phyloP scores from a whole-genome alignment of 2,329 filamentous ascomycete species.

The Aureobasidium sp. region DNA sequence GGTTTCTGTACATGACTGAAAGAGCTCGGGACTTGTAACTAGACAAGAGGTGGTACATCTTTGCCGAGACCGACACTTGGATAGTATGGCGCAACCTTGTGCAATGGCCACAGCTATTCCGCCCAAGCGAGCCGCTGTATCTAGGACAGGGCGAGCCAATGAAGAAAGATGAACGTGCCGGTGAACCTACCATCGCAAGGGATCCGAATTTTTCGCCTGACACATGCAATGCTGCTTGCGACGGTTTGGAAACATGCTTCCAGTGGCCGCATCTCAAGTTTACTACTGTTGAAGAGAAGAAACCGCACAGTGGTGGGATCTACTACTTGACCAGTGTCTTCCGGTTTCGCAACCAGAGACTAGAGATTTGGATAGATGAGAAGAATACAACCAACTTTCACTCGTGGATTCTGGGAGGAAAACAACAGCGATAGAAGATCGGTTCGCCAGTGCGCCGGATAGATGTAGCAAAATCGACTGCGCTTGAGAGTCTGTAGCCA shows the following conservation, averaged over 20 bases:
- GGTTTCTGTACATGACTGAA: slow-evolving; percentile 45
- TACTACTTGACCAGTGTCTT: slow-evolving; percentile 19
- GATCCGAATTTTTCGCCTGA: slow-evolving; percentile 14
- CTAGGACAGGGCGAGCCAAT: slow-evolving; percentile 26
- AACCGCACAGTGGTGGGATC: slow-evolving; percentile 3
- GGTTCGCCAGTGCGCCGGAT: neutral
- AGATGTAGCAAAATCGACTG: neutral
- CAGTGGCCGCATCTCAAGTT: slow-evolving; percentile 19
- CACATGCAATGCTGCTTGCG: slow-evolving; percentile 12
- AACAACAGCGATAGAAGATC: neutral
- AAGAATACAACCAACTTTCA: neutral
- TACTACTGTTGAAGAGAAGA: neutral
- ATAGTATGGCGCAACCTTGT: slow-evolving; percentile 33
- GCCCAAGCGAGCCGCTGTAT: slow-evolving; percentile 35
- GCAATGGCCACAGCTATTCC: slow-evolving; percentile 38
- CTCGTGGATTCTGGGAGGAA: neutral
- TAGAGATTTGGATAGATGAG: slow-evolving; percentile 17
- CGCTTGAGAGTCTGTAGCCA: neutral
- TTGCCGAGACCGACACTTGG: slow-evolving; percentile 44
- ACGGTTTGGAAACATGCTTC: slow-evolving; percentile 10
- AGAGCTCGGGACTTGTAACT: slow-evolving; percentile 38
- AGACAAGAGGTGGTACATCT: slow-evolving; percentile 41
- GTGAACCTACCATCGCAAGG: slow-evolving; percentile 14
- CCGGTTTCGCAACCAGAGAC: slow-evolving; percentile 15
- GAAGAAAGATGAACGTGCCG: slow-evolving; percentile 15